phyloP scores from a whole-genome alignment of 2,329 filamentous ascomycete genomes.

The Ustilaginoidea virens region DNA sequence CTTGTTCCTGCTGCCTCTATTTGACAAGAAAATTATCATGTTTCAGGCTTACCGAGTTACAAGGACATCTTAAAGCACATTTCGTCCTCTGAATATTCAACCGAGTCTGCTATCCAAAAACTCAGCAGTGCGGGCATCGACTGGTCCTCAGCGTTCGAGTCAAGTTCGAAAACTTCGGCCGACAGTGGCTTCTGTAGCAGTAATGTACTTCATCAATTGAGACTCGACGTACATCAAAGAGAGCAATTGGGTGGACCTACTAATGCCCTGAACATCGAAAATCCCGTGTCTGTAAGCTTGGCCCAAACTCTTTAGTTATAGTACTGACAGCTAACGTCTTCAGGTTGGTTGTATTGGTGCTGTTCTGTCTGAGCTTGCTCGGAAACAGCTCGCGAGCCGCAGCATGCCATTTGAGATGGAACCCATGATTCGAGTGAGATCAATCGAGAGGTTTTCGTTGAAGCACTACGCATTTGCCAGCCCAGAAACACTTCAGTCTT shows the following conservation, averaged over 20 bases:
- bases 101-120: conserved; percentile 2
- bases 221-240: too few species aligned
- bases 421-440: not conserved
- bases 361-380: conserved; percentile 62
- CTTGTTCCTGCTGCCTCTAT: not conserved
- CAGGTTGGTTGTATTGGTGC: conserved; percentile 76
- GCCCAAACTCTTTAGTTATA: not conserved
- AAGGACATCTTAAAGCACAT: not conserved
- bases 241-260: too few species aligned
- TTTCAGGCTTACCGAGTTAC: not conserved
- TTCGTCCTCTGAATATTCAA: conserved; percentile 3
- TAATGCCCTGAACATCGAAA: conserved; percentile 51
- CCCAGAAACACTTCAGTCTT: conserved; percentile 59
- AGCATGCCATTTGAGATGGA: not conserved
- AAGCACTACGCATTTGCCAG: conserved; percentile 59
- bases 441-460: conserved; percentile 52
- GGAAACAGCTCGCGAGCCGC: conserved; percentile 34
- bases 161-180: not conserved
- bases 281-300: conserved; percentile 43
- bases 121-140: not conserved
- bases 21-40: conserved; percentile 12
- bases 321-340: conserved; percentile 4
- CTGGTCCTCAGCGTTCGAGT: too few species aligned
- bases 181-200: too few species aligned
- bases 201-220: too few species aligned